Percentiles rank a stretch among this genome's conserved stretches.
Conservation (phyloP, 2,329 filamentous ascomycete genomes). For the Microdochium nivale region DNA sequence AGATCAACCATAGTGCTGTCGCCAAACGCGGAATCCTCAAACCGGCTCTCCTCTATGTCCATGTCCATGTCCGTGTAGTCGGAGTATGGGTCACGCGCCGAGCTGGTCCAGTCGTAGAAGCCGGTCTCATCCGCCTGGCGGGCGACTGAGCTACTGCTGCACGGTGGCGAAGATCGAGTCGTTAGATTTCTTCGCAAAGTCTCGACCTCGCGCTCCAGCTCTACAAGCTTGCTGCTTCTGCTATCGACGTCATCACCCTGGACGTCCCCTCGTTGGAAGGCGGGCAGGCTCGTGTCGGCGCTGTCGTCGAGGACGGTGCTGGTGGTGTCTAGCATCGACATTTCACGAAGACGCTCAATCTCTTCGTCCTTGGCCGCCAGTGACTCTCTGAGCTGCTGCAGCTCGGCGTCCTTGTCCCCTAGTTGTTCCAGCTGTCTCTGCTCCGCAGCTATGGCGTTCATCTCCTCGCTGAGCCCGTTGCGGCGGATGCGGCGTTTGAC, state of each 20-base stretch:
- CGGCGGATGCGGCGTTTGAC: slow-evolving; percentile 48
- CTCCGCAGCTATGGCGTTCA: slow-evolving; percentile 41
- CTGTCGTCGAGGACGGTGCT: slow-evolving; percentile 15
- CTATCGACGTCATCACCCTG: neutral
- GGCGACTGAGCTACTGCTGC: slow-evolving; percentile 16
- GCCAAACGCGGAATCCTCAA: slow-evolving; percentile 31
- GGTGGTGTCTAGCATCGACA: slow-evolving; percentile 39
- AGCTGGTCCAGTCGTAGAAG: slow-evolving; percentile 40
- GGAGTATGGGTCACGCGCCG: slow-evolving; percentile 37
- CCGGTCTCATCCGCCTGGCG: slow-evolving; percentile 14
- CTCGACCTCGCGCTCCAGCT: slow-evolving; percentile 26
- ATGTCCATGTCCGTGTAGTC: slow-evolving; percentile 25
- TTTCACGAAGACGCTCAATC: slow-evolving; percentile 42
- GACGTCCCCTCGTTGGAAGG: neutral
- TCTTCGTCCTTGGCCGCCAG: slow-evolving; percentile 42
- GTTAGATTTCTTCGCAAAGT: slow-evolving; percentile 20
- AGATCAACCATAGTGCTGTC: slow-evolving; percentile 43
- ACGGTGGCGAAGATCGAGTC: slow-evolving; percentile 8
- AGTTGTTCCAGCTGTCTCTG: slow-evolving; percentile 29
- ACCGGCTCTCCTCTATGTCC: slow-evolving; percentile 20
- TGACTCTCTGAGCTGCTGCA: slow-evolving; percentile 38
- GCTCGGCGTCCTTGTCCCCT: slow-evolving; percentile 31
- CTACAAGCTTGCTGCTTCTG: slow-evolving; percentile 6
- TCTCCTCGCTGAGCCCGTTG: slow-evolving; percentile 48
- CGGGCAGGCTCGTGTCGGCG: neutral